Conservation (phyloP, 805 yeast species). For the Maudiozyma serrabonitensis region DNA sequence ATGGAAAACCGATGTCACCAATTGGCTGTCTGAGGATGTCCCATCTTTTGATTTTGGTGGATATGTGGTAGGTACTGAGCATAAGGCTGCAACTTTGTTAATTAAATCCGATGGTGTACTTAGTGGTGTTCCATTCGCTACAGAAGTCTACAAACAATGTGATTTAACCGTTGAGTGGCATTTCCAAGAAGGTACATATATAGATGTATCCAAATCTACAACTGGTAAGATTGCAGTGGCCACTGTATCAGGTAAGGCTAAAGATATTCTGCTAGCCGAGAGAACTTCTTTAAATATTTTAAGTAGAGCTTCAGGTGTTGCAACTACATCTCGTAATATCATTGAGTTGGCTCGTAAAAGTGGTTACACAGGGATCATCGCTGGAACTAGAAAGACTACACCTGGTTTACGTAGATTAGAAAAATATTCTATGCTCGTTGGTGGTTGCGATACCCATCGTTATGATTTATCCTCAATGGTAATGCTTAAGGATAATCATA, state of each 20-base stretch:
- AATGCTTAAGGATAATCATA: conserved; percentile 91
- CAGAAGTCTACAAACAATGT: conserved; percentile 74
- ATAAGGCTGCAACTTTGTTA: conserved; percentile 63
- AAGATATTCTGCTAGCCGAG: conserved; percentile 71
- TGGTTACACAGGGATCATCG: conserved; percentile 76
- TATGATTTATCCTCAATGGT: conserved; percentile 90
- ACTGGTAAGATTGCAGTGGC: conserved; percentile 65
- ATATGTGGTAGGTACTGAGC: conserved; percentile 75
- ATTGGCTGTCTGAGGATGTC: conserved; percentile 76
- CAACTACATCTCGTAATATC: conserved; percentile 59
- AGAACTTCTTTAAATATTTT: conserved; percentile 76
- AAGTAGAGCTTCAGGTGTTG: conserved; percentile 79
- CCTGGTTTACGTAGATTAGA: conserved; percentile 87
- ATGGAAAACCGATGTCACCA: conserved; percentile 74
- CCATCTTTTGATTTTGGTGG: conserved; percentile 95
- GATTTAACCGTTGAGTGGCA: conserved; percentile 65
- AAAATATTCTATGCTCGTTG: conserved; percentile 90
- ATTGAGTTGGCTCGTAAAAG: conserved; percentile 49
- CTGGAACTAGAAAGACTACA: conserved; percentile 96
- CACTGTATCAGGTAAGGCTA: conserved; percentile 68
- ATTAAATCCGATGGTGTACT: conserved; percentile 76
- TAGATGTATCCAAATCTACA: conserved; percentile 31
- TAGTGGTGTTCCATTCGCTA: conserved; percentile 83
- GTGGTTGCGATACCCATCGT: conserved; percentile 89
- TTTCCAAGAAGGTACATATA: conserved; percentile 54